Base-by-base conservation (phyloP, 2,329 filamentous ascomycete species). In the Elsinoe ampelina region DNA sequence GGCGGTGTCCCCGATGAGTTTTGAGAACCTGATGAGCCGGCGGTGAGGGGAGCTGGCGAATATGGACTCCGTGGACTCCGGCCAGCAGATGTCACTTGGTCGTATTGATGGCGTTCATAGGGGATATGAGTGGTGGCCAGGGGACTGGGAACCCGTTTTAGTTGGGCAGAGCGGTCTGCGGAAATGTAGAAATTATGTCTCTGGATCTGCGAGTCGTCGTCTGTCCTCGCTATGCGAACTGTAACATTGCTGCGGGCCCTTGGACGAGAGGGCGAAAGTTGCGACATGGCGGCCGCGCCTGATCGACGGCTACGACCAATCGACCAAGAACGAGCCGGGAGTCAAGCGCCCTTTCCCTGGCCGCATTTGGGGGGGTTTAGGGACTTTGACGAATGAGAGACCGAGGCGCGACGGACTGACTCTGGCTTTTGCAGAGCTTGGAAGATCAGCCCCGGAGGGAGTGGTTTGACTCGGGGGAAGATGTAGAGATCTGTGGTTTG, bases 171-270 rank as follows among this genome's bases (percentile, higher is more conserved):
- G 26, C 36, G 54, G 11, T 48, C 42, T 34, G 54, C 17, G 39
- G 54, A 56, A 22, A 56, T 56, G 54, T 56, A 56, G 36, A 56
- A 56, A 41, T 56, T 56, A 26, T 56, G 54, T 36, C 54, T 26
- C n/a, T 42, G 22, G 39, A 36, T 43, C 17, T 48, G 54, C 22
- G 54, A 56, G 32, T 47, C 26, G 32, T 42, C 26, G 39, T 45
- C 54, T 41, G 43, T 26, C 39, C 36, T 36, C n/a, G 54, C 36
- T 26, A 42, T 42, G 41, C 54, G 39, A 17, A 56, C 41, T 34
- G 54, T 45, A 13, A 56, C 54, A 56, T 56, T 56, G 19, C 38
- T 30, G 54, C 39, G 54, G 54, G 39, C 54, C 54, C 54, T 42
- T 35, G 54, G 54, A 41, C 54, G 54, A 45, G 39, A 45, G 26